These are phyloP conservation scores for Lotmaria passim DNA, from an alignment of 208 protist genomes.

Conservation along the genomic window DNA sequence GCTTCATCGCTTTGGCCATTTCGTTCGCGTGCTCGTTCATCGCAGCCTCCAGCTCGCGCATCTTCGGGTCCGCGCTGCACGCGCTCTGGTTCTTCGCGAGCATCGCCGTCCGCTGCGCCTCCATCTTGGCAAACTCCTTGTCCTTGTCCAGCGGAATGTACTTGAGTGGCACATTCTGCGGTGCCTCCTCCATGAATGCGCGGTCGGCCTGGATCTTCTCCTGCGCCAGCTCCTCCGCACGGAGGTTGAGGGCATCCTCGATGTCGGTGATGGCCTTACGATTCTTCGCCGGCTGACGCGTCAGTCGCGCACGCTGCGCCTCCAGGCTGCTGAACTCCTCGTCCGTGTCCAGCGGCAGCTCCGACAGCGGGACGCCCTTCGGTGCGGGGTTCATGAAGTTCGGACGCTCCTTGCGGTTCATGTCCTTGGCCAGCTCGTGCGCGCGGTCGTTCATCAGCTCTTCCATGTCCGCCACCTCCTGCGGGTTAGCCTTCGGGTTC, in stretches of 20 bases:
- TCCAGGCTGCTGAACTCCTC: slow-evolving; percentile 74
- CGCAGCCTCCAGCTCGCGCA: slow-evolving; percentile 59
- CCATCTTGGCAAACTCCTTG: slow-evolving; percentile 63
- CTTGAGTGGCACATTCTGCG: slow-evolving; percentile 59
- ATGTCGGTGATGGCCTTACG: slow-evolving; percentile 52
- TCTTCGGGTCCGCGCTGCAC: slow-evolving; percentile 36
- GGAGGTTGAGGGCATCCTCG: slow-evolving; percentile 65
- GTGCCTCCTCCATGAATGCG: slow-evolving; percentile 72
- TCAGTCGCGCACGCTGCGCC: slow-evolving; percentile 65
- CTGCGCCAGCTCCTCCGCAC: slow-evolving; percentile 74
- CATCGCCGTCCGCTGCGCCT: slow-evolving; percentile 60
- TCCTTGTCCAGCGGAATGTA: slow-evolving; percentile 75
- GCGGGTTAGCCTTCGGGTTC: slow-evolving; percentile 50
- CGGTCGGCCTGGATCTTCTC: slow-evolving; percentile 71
- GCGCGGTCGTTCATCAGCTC: slow-evolving; percentile 83
- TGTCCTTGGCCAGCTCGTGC: slow-evolving; percentile 69
- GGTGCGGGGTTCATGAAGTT: slow-evolving; percentile 56
- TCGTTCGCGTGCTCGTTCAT: slow-evolving; percentile 72
- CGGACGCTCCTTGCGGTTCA: slow-evolving; percentile 67
- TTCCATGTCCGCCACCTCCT: slow-evolving; percentile 68
- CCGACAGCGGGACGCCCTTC: slow-evolving; percentile 54
- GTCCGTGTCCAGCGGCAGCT: slow-evolving; percentile 75
- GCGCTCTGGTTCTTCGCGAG: slow-evolving; percentile 46
- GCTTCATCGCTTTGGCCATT: slow-evolving; percentile 57
- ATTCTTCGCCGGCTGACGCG: slow-evolving; percentile 66